Base-by-base conservation (phyloP, 805 yeast species). In the Limtongia smithiae region DNA sequence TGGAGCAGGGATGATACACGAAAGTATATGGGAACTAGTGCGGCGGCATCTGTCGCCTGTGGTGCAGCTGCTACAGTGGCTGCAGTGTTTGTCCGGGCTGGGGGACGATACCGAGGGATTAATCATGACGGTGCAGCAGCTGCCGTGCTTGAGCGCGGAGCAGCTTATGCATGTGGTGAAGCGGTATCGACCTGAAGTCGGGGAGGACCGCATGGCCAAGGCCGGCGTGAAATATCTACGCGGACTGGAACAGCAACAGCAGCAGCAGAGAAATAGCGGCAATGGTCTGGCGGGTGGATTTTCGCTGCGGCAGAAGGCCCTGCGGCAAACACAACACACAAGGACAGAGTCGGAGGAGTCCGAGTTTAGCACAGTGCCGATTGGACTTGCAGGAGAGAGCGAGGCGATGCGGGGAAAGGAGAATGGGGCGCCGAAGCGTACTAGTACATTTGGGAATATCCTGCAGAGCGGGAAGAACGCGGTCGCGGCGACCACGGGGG, bases 41-140 rank as follows among this genome's bases (percentile, higher is more conserved):
- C 79, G 78, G 34, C 68, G 70, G 20, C 88, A 85, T 57, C 71
- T 90, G 44, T 78, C 77, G 51, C 89, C 96, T 0, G 72, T 85
- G 0, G 77, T 83, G 44, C 90, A 91, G 65, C 67, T 91, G 25
- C 70, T 91, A 47, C 96, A 91, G 65, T 91, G 95, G 91, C 69
- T 90, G 43, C 97, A 90, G 65, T 84, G 91, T 37, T 79, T 88
- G 65, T 79, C 94, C 0, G 79, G 84, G 12, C 69, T 90, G 38
- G 75, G 75, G 15, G 81, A 79, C 50, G 76, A 71, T 51, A 67
- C 65, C 54, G 64, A 69, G 28, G 67, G 65, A 30, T 68, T 72
- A 12, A 58, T 65, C 14, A 69, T 71, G 5, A 68, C 74, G 0
- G 52, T 73, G 27, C 84, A 81, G 48, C 89, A 82, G 46, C 70